phyloP scores from a whole-genome alignment of 2,329 filamentous ascomycete species.

The Colletotrichum sp. region DNA sequence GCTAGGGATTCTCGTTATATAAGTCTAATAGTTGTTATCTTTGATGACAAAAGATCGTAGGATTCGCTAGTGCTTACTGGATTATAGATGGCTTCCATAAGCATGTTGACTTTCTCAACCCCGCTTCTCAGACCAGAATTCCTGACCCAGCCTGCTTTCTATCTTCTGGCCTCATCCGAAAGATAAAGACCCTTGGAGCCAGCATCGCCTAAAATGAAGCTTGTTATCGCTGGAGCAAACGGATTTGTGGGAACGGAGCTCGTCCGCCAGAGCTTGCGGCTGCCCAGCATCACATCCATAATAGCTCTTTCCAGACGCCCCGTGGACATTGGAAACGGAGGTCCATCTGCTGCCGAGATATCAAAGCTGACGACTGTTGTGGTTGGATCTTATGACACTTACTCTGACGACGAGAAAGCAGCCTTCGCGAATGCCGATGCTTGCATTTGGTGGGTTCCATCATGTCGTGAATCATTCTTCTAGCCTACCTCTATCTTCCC shows the following conservation, averaged over 20 bases:
- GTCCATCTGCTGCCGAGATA: background rate
- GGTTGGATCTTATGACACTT: conserved; percentile 43
- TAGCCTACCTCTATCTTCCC: background rate
- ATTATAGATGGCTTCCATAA: background rate
- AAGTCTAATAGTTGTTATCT: background rate
- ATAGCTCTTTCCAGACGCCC: conserved; percentile 46
- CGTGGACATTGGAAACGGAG: background rate
- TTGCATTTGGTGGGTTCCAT: background rate
- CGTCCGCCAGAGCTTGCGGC: conserved; percentile 44
- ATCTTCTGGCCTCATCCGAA: background rate
- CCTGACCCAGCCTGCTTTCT: background rate
- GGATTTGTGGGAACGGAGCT: conserved; percentile 49
- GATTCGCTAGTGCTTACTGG: background rate
- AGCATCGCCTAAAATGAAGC: conserved; percentile 43
- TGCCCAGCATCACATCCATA: conserved; percentile 41
- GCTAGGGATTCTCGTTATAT: too few relatives aligned
- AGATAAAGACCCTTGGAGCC: background rate
- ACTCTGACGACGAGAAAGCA: conserved; percentile 41
- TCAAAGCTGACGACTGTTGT: conserved; percentile 35
- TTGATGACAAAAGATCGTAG: background rate
- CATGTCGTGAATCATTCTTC: background rate
- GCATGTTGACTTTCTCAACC: background rate
- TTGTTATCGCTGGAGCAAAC: conserved; percentile 46
- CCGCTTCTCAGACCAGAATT: background rate
- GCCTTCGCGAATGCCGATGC: conserved; percentile 43